Conservation (phyloP, 75 land plant species). For the Chamaecyparis obtusa region DNA sequence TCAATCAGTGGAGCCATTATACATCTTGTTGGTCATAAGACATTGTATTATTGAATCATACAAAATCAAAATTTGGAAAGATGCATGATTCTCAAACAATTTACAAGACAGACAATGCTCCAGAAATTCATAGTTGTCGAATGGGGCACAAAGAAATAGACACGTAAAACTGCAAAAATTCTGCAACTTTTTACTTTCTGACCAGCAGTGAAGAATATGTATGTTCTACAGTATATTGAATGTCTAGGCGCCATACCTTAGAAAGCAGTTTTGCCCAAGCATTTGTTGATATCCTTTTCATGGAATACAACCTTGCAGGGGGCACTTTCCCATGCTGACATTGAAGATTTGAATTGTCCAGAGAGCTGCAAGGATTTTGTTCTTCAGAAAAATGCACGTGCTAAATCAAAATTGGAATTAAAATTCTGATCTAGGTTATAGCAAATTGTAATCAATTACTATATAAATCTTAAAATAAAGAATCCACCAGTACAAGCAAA, state of each 20-base stretch:
- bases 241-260: conserved; percentile 51
- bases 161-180: not conserved
- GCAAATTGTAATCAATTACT: not conserved
- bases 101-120: not conserved
- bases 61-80: not conserved
- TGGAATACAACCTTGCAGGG: conserved; percentile 44
- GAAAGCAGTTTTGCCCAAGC: conserved; percentile 70
- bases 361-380: conserved; percentile 36
- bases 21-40: not conserved
- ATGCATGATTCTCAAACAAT: not conserved
- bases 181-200: not conserved
- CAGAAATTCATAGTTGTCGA: not conserved
- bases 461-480: not conserved
- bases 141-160: not conserved
- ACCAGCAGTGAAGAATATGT: not conserved
- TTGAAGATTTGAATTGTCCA: conserved; percentile 66
- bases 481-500: not conserved
- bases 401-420: not conserved
- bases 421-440: not conserved
- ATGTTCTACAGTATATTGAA: not conserved
- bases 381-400: not conserved
- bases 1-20: not conserved
- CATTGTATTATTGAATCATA: not conserved
- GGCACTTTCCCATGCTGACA: conserved; percentile 82
- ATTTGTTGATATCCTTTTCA: conserved; percentile 72